Conservation (phyloP, 1,284 basidiomycete genomes). For the Meripilus lineatus region DNA sequence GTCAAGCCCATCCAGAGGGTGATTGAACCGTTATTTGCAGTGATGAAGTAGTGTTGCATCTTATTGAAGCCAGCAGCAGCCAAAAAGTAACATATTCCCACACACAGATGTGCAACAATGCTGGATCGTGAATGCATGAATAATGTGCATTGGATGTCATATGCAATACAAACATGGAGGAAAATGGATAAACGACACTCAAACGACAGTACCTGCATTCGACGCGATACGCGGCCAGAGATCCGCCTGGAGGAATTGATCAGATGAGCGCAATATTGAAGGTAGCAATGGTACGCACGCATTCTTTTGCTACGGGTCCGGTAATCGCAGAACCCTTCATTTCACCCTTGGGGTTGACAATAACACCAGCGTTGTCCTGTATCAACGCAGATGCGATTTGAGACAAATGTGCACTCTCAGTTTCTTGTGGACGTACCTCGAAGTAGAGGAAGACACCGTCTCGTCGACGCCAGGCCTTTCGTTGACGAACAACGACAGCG, state of each 20-base stretch:
- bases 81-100: neutral
- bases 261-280: slow-evolving; percentile 2
- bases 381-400: neutral
- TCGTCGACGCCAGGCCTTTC: slow-evolving; percentile 97
- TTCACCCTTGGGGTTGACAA: slow-evolving; percentile 99
- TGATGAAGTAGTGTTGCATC: no score
- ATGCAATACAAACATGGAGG: slow-evolving; percentile 21
- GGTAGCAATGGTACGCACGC: slow-evolving; percentile 49
- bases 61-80: no score
- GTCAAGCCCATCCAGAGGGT: no score
- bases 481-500: slow-evolving; percentile 94
- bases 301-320: slow-evolving; percentile 96
- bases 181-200: slow-evolving; percentile 27
- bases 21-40: no score
- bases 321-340: slow-evolving; percentile 99
- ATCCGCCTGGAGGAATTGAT: slow-evolving; percentile 64
- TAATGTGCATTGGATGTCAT: slow-evolving; percentile 11
- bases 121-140: slow-evolving; percentile 1
- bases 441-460: slow-evolving; percentile 99
- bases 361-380: slow-evolving; percentile 94
- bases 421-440: slow-evolving; percentile 50
- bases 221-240: slow-evolving; percentile 99
- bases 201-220: slow-evolving; percentile 97
- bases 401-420: neutral
- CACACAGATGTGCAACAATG: neutral